Conservation (phyloP, 139 green algal species). For the Micromonas pusilla region DNA sequence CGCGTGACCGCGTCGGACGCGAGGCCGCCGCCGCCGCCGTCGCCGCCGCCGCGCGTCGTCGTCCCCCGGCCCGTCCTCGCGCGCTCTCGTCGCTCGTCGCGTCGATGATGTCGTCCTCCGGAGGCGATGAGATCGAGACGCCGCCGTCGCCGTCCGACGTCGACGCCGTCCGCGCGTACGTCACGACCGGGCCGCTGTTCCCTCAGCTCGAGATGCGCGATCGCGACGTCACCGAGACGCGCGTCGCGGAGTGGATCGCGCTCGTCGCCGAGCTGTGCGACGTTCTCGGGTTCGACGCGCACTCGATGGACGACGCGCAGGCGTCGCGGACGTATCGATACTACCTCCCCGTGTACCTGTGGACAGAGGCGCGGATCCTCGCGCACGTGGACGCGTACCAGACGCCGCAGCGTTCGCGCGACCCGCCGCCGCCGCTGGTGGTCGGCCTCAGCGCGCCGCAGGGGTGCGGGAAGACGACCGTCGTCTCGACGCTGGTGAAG, state of each 20-base stretch:
- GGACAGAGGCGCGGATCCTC: background rate
- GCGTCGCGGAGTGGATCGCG: background rate
- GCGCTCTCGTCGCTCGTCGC: too few relatives aligned
- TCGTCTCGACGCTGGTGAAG: conserved; percentile 78
- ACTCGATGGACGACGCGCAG: background rate
- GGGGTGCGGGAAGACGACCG: conserved; percentile 93
- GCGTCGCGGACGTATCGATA: background rate
- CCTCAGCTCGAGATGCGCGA: background rate
- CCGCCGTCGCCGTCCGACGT: too few relatives aligned
- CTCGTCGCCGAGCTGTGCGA: background rate
- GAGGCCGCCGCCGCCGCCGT: too few relatives aligned
- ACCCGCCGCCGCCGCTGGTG: background rate
- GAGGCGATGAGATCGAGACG: too few relatives aligned
- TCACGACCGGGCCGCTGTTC: background rate
- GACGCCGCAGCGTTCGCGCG: background rate
- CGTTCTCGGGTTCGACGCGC: background rate
- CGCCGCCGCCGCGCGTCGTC: too few relatives aligned
- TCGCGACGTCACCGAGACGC: background rate
- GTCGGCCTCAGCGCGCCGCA: conserved; percentile 82
- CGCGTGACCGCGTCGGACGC: too few relatives aligned
- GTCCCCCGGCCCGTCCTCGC: too few relatives aligned
- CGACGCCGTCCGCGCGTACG: background rate
- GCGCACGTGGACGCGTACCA: background rate
- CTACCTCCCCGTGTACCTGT: conserved; percentile 22
- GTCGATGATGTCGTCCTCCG: too few relatives aligned